Percentiles rank a stretch among this genome's conserved stretches.
These are phyloP conservation scores for Aegilops bicornis DNA, from an alignment of 176 grass and related monocot genomes.

Conservation along the genomic window DNA sequence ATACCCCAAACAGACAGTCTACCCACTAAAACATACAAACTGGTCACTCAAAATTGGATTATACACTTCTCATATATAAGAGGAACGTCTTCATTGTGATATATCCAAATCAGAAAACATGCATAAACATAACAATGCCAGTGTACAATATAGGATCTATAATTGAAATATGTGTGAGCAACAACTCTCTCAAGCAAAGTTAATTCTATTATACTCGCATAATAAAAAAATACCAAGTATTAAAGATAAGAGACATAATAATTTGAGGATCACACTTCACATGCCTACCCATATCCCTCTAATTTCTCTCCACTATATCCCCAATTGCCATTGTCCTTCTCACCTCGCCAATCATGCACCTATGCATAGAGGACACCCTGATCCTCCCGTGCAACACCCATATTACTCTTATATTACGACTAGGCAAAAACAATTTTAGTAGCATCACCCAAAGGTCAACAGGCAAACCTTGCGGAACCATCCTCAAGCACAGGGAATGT, in stretches of 20 bases:
- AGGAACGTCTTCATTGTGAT: too few relatives aligned
- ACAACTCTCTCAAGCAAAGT: too few relatives aligned
- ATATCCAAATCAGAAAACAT: not conserved
- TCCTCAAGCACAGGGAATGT: too few relatives aligned
- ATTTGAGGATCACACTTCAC: not conserved
- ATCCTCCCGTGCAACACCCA: not conserved
- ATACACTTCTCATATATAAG: too few relatives aligned
- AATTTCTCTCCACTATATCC: not conserved
- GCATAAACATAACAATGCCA: not conserved
- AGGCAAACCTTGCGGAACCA: too few relatives aligned
- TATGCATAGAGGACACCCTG: not conserved
- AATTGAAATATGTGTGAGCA: not conserved
- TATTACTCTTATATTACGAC: not conserved
- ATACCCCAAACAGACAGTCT: too few relatives aligned
- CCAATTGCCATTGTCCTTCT: not conserved
- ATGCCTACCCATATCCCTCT: not conserved
- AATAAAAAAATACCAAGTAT: not conserved
- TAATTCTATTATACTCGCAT: too few relatives aligned
- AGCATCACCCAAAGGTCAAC: not conserved
- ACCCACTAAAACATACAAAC: too few relatives aligned
- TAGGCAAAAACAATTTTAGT: not conserved
- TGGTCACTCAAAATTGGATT: too few relatives aligned
- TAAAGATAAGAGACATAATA: not conserved
- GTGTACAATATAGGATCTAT: not conserved
- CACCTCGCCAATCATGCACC: not conserved